Conservation (phyloP, 805 yeast genomes). For the Ogataea corticis region DNA sequence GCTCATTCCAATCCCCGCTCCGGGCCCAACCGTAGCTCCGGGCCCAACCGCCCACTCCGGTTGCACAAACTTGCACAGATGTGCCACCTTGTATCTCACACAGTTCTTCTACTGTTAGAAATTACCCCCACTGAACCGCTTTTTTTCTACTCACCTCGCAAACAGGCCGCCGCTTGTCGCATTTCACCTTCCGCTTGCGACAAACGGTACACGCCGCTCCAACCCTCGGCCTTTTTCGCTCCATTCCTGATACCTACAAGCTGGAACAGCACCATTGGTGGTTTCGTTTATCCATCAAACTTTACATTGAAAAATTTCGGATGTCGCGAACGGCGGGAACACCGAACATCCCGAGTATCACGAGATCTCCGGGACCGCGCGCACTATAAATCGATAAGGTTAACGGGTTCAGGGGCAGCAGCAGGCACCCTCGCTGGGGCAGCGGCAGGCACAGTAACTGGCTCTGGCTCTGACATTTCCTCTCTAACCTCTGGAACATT, state of each 20-base stretch:
- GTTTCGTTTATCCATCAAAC: too few relatives aligned
- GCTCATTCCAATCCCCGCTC: too few relatives aligned
- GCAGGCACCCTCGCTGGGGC: not conserved
- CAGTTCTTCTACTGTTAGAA: conserved; percentile 19
- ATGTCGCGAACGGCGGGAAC: conserved; percentile 1
- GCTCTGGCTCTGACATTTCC: too few relatives aligned
- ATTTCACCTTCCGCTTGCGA: conserved; percentile 44
- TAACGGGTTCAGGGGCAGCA: conserved; percentile 18
- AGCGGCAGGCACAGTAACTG: too few relatives aligned
- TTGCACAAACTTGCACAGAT: conserved; percentile 28
- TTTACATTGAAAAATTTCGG: too few relatives aligned
- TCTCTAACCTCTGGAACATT: too few relatives aligned
- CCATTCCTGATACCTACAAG: too few relatives aligned
- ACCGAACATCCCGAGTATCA: conserved; percentile 1
- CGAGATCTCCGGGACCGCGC: not conserved
- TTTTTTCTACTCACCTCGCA: conserved; percentile 21
- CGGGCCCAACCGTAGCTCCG: conserved; percentile 2
- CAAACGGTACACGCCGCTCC: conserved; percentile 46
- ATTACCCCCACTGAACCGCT: not conserved
- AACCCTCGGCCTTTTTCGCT: conserved; percentile 28
- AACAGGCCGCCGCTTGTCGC: conserved; percentile 45
- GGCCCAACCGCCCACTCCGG: conserved; percentile 23
- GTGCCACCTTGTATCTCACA: conserved; percentile 25
- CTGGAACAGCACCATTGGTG: too few relatives aligned
- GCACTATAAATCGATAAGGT: conserved; percentile 23